Percentiles rank a stretch among this genome's conserved stretches.
phyloP scores from a whole-genome alignment of 176 grass and related monocot species.

The Cenchrus purpureus region DNA sequence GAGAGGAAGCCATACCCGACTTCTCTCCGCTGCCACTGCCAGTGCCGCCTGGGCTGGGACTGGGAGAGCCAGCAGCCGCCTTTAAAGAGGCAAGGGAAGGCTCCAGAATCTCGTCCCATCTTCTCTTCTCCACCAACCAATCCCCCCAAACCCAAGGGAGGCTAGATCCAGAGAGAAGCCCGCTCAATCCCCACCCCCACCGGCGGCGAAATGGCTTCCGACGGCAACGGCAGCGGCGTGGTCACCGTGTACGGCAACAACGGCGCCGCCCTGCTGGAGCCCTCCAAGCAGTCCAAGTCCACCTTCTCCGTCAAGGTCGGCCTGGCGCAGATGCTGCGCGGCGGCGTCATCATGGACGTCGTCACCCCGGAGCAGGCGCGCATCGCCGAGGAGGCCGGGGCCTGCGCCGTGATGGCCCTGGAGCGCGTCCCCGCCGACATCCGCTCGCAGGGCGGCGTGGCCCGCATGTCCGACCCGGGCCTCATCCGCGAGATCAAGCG shows the following conservation, averaged over 20 bases:
- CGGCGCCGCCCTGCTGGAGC: constrained; percentile 38
- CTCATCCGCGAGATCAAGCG: too few species aligned
- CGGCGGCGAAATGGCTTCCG: constrained; percentile 34
- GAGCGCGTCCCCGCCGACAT: constrained; percentile 83
- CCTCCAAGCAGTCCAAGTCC: constrained; percentile 36
- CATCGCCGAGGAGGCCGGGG: constrained; percentile 66
- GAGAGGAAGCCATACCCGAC: too few species aligned
- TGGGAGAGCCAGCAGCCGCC: too few species aligned
- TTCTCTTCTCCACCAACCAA: too few species aligned
- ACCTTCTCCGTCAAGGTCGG: constrained; percentile 79
- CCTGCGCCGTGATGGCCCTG: constrained; percentile 66
- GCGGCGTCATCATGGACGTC: constrained; percentile 75
- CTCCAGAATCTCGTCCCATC: neutral
- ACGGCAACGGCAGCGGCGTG: constrained; percentile 54
- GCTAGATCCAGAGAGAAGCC: too few species aligned
- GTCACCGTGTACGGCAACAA: constrained; percentile 66
- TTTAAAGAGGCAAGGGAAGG: too few species aligned
- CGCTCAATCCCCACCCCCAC: too few species aligned
- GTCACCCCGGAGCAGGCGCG: constrained; percentile 70
- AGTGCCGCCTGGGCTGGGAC: too few species aligned
- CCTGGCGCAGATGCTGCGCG: constrained; percentile 74
- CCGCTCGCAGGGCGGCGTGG: constrained; percentile 18
- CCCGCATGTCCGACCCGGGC: too few species aligned
- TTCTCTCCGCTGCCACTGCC: too few species aligned
- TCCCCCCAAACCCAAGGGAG: too few species aligned